phyloP scores from a whole-genome alignment of 169 alveolate species.

The Eimeria necatrix region DNA sequence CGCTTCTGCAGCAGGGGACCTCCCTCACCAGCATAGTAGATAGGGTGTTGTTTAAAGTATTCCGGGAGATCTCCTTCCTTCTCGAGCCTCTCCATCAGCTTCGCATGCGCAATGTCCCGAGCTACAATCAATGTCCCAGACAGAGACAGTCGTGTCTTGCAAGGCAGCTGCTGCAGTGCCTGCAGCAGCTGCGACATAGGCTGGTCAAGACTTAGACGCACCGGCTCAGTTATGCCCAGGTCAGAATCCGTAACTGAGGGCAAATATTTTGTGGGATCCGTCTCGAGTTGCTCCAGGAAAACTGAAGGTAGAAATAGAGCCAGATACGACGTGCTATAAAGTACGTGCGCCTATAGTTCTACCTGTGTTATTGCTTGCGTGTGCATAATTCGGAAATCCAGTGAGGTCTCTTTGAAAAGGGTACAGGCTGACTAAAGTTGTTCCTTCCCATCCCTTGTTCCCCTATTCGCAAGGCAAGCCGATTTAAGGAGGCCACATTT shows the following conservation, averaged over 20 bases:
- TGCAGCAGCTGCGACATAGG: slow-evolving; percentile 87
- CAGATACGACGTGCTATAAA: neutral
- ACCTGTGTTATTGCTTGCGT: neutral
- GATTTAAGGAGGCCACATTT: no score
- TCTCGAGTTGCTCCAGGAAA: slow-evolving; percentile 91
- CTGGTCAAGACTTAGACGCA: slow-evolving; percentile 87
- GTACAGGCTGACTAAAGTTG: no score
- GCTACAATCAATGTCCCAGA: slow-evolving; percentile 92
- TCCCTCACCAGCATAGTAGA: slow-evolving; percentile 91
- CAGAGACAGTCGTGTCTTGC: slow-evolving; percentile 89
- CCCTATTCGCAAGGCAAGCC: no score
- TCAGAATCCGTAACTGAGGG: slow-evolving; percentile 51
- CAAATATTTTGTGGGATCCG: slow-evolving; percentile 90
- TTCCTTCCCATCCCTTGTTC: no score
- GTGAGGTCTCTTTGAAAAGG: no score
- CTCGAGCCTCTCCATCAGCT: slow-evolving; percentile 86
- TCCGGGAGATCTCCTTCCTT: slow-evolving; percentile 88
- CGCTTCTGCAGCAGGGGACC: no score
- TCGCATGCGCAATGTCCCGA: slow-evolving; percentile 94
- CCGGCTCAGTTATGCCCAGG: slow-evolving; percentile 80
- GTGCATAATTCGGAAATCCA: no score
- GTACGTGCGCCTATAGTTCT: neutral
- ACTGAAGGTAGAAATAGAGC: slow-evolving; percentile 78
- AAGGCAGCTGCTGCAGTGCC: slow-evolving; percentile 81
- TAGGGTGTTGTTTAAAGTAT: slow-evolving; percentile 90